These are phyloP conservation scores for Heimioporus sp. DNA, from an alignment of 768 basidiomycete genomes.

Conservation along the genomic window DNA sequence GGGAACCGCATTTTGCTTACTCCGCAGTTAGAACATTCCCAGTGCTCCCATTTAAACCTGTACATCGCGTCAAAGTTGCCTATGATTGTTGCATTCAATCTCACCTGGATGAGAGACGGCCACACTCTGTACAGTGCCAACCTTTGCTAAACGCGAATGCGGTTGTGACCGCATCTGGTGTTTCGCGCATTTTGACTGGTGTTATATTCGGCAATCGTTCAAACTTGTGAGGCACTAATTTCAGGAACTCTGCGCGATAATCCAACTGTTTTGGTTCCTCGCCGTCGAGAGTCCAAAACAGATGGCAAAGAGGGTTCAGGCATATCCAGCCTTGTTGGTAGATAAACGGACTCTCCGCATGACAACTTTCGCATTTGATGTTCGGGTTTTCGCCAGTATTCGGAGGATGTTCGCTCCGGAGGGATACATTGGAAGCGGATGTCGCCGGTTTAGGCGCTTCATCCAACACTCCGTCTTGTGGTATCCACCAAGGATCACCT, in stretches of 20 bases:
- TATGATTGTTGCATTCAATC: not conserved
- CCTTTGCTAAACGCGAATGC: constrained; percentile 59
- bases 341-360: constrained; percentile 45
- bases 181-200: constrained; percentile 33
- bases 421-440: not conserved
- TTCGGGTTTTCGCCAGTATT: not conserved
- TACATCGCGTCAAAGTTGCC: constrained; percentile 1
- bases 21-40: constrained; percentile 64
- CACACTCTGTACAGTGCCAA: constrained; percentile 67
- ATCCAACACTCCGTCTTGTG: not conserved
- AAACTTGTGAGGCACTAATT: constrained; percentile 30
- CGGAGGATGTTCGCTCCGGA: not conserved
- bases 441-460: not conserved
- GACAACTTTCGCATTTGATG: constrained; percentile 44
- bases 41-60: constrained; percentile 73
- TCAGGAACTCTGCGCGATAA: constrained; percentile 50
- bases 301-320: constrained; percentile 52
- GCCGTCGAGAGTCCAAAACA: constrained; percentile 49
- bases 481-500: constrained; percentile 53
- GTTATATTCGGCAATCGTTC: constrained; percentile 37
- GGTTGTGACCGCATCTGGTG: constrained; percentile 42
- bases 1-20: constrained; percentile 34
- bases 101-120: constrained; percentile 74
- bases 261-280: constrained; percentile 36
- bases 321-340: constrained; percentile 63